Conservation (phyloP, 805 yeast genomes). For the Candida patagonica region DNA sequence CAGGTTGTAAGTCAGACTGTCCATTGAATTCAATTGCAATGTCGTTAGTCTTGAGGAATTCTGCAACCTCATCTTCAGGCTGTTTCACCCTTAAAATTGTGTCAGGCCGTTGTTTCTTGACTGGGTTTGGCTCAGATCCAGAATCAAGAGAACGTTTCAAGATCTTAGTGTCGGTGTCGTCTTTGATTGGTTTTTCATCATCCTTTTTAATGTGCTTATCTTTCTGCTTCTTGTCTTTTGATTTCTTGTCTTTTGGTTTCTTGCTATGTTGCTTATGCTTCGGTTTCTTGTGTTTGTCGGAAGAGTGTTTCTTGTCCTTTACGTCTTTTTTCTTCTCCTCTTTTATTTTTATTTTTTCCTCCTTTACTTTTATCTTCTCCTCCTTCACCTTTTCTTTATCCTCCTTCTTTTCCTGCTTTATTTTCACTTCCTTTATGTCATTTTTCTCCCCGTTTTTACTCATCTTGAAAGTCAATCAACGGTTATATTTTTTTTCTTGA, state of each 20-base stretch:
- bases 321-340: slow-evolving; percentile 32
- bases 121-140: background rate
- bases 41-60: slow-evolving; percentile 60
- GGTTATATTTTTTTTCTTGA: too few relatives aligned
- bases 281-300: too few relatives aligned
- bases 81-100: slow-evolving; percentile 20
- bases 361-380: slow-evolving; percentile 23
- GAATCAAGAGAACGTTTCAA: background rate
- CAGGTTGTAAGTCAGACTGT: slow-evolving; percentile 46
- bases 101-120: too few relatives aligned
- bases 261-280: slow-evolving; percentile 26
- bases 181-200: slow-evolving; percentile 16
- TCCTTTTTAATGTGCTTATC: background rate
- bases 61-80: slow-evolving; percentile 47
- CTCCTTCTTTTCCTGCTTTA: slow-evolving; percentile 21
- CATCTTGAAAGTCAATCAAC: too few relatives aligned
- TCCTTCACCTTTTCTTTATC: slow-evolving; percentile 21
- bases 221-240: slow-evolving; percentile 1
- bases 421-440: slow-evolving; percentile 23
- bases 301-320: slow-evolving; percentile 19
- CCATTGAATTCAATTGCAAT: slow-evolving; percentile 70
- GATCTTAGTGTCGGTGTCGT: slow-evolving; percentile 21
- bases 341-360: slow-evolving; percentile 30
- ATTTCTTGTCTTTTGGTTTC: slow-evolving; percentile 25
- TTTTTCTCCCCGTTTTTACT: too few relatives aligned